phyloP scores from a whole-genome alignment of 129 eudicot genomes.

The Smallanthus sonchifolius region DNA sequence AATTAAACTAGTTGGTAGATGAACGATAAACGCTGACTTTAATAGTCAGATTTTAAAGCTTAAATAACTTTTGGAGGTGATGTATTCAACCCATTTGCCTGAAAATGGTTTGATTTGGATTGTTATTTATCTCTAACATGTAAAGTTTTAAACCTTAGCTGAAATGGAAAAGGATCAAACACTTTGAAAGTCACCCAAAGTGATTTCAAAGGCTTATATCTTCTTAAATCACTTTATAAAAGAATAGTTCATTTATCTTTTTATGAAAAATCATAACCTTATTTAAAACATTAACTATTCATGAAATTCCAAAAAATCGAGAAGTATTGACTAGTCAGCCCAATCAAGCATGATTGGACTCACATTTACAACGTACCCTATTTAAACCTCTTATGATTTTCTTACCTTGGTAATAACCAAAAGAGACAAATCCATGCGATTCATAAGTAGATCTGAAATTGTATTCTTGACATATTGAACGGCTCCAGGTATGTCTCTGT shows the following conservation, averaged over 20 bases:
- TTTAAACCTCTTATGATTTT: background rate
- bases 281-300: background rate
- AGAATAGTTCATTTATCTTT: background rate
- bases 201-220: background rate
- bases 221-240: background rate
- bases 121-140: background rate
- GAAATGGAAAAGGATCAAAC: background rate
- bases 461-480: conserved; percentile 86
- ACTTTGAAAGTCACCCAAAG: background rate
- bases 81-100: background rate
- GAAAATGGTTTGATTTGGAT: background rate
- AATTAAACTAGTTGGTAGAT: conserved; percentile 10
- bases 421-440: conserved; percentile 94
- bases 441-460: conserved; percentile 92
- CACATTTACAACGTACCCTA: background rate
- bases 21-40: background rate
- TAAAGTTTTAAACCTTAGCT: background rate
- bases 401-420: conserved; percentile 91
- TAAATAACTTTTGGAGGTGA: background rate
- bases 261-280: background rate
- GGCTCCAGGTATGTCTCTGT: conserved; percentile 90
- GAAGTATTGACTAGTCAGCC: background rate
- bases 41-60: background rate
- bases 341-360: background rate
- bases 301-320: background rate